Conservation (phyloP, 2,329 filamentous ascomycete species). For the Onygenales sp. region DNA sequence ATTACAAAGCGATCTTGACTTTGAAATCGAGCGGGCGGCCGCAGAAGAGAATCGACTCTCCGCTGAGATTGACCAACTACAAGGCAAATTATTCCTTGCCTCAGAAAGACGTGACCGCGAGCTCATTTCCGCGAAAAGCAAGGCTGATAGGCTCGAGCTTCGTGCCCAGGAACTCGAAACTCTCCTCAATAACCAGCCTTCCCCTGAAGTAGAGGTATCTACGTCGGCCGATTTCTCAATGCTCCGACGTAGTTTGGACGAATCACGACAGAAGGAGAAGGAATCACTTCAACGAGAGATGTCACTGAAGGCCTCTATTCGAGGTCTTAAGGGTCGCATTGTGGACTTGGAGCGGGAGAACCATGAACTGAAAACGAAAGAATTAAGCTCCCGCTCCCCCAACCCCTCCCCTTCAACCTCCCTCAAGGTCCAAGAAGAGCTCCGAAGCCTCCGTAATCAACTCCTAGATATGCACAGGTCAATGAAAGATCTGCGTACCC, state of each 20-base stretch:
- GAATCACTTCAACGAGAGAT: slow-evolving; percentile 57
- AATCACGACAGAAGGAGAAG: slow-evolving; percentile 57
- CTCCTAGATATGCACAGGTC: slow-evolving; percentile 52
- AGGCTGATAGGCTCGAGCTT: slow-evolving; percentile 56
- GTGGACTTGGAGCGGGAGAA: slow-evolving; percentile 58
- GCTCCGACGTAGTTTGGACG: slow-evolving; percentile 54
- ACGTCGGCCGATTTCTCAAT: slow-evolving; percentile 45
- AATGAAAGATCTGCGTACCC: slow-evolving; percentile 45
- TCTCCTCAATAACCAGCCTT: slow-evolving; percentile 44
- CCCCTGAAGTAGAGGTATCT: slow-evolving; percentile 22
- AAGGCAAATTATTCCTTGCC: slow-evolving; percentile 39
- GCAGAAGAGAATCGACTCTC: slow-evolving; percentile 55
- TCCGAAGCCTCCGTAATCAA: slow-evolving; percentile 51
- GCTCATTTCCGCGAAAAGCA: slow-evolving; percentile 46
- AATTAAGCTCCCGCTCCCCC: slow-evolving; percentile 44
- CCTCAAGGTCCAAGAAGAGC: slow-evolving; percentile 40
- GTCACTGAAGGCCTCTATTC: slow-evolving; percentile 52
- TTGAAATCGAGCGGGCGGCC: slow-evolving; percentile 56
- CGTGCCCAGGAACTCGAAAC: slow-evolving; percentile 40
- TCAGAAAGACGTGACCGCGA: slow-evolving; percentile 39
- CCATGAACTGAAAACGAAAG: slow-evolving; percentile 49
- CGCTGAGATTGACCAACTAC: slow-evolving; percentile 40
- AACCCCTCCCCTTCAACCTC: slow-evolving; percentile 43
- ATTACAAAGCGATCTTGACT: slow-evolving; percentile 55
- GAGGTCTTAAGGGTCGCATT: slow-evolving; percentile 55